These are phyloP conservation scores for Penicillium bovifimosum DNA, from an alignment of 495 filamentous ascomycete species.

Conservation along the genomic window DNA sequence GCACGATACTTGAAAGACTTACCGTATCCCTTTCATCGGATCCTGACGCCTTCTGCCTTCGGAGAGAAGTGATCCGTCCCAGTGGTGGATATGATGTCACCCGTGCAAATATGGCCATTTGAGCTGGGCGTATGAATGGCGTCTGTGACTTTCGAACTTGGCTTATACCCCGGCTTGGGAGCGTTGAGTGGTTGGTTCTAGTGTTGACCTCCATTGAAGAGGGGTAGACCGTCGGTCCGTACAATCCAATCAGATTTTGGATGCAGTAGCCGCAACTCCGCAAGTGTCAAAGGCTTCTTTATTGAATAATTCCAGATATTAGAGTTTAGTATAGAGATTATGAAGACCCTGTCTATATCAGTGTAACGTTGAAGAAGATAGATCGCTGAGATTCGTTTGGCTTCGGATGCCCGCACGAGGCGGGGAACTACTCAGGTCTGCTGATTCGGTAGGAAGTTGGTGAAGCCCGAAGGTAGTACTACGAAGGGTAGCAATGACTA, in stretches of 20 bases:
- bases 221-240: conserved; percentile 5
- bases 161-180: conserved; percentile 21
- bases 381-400: not conserved
- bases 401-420: conserved; percentile 4
- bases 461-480: not conserved
- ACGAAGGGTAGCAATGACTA: too few species aligned
- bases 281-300: not conserved
- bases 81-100: conserved; percentile 60
- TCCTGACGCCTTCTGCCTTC: conserved; percentile 25
- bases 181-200: conserved; percentile 14
- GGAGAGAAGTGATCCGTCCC: conserved; percentile 59
- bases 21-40: conserved; percentile 28
- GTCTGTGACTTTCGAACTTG: conserved; percentile 14
- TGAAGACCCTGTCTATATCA: not conserved
- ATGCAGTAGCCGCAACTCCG: not conserved
- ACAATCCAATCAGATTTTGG: not conserved
- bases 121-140: conserved; percentile 36
- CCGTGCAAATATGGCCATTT: conserved; percentile 47
- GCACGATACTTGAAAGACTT: not conserved
- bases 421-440: conserved; percentile 10
- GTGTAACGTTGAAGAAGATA: not conserved
- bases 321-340: not conserved
- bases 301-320: not conserved
- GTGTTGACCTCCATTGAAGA: conserved; percentile 22
- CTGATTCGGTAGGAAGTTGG: too few species aligned